Evolutionary conservation across 2,329 filamentous ascomycete species (phyloP).

Genomic region (Fusarium sp.): DNA sequence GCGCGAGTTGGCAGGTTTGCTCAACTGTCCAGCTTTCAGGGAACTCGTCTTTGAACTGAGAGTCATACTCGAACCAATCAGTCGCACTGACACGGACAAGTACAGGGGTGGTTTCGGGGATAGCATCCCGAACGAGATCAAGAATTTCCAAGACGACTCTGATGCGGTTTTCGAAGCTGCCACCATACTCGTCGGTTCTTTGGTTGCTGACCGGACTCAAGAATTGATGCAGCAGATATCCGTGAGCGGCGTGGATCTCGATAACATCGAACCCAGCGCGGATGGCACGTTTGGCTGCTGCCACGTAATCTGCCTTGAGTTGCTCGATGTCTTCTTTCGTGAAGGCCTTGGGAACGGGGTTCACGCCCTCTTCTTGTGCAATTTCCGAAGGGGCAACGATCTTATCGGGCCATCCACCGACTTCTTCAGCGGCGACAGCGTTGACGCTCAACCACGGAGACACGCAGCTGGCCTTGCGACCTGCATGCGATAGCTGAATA

Average conservation of each 20-base stretch:
- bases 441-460: slow-evolving; percentile 72
- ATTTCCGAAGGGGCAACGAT: slow-evolving; percentile 65
- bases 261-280: slow-evolving; percentile 81
- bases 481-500: slow-evolving; percentile 86
- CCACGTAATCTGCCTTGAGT: slow-evolving; percentile 72
- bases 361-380: slow-evolving; percentile 67
- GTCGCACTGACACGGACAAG: slow-evolving; percentile 79
- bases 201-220: slow-evolving; percentile 70
- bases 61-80: slow-evolving; percentile 77
- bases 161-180: slow-evolving; percentile 77
- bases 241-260: slow-evolving; percentile 75
- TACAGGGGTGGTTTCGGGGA: slow-evolving; percentile 77
- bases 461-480: slow-evolving; percentile 73
- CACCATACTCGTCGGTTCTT: slow-evolving; percentile 75
- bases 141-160: slow-evolving; percentile 77
- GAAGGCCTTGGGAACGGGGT: slow-evolving; percentile 75
- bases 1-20: slow-evolving; percentile 73
- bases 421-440: slow-evolving; percentile 65
- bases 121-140: slow-evolving; percentile 70
- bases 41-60: slow-evolving; percentile 59
- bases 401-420: slow-evolving; percentile 69
- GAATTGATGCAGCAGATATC: slow-evolving; percentile 76
- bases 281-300: slow-evolving; percentile 70
- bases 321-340: slow-evolving; percentile 75
- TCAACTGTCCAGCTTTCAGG: slow-evolving; percentile 74